Evolutionary conservation across 352 stramenopile genomes (phyloP), one percentile per base, ranked within the genome.

Genomic region (Phytophthora multivora): DNA sequence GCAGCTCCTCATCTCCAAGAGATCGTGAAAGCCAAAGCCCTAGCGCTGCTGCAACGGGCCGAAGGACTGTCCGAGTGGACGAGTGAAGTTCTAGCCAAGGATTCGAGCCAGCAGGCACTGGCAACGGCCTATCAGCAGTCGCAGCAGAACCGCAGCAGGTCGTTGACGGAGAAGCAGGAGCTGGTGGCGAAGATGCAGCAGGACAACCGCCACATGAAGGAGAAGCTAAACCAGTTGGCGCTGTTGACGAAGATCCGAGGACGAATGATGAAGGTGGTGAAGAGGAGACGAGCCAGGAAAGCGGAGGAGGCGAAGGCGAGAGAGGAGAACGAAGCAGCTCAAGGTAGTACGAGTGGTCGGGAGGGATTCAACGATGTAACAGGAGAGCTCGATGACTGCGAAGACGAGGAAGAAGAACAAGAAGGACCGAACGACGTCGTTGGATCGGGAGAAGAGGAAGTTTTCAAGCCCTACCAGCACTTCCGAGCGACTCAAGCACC

Each of bases 11-110:
- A 89, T 52, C 52, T 92, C n/a, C 83, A 93, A 59, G 81, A 81
- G n/a, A 88, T 91, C 54, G 69, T 94, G 1, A 88, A 89, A 49
- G 77, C 85, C 19, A 94, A 92, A 69, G 86, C 86, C n/a, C 69
- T 91, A 5, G 71, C 81, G 23, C 50, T 93, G 33, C 60, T 94
- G n/a, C 74, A 91, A 59, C 83, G 86, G 5, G 86, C 86, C 15
- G 86, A 94, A 43, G 79, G 73, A 0, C 55, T 94, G 10, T 79
- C 85, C 8, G 81, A 84, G 15, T 94, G 86, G 86, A 75, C 73
- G 1, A 73, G 51, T 6, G 62, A 79, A 5, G 67, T 90, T 8
- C 61, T 82, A 43, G 65, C 71, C 12, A 46, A 65, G 33, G 62
- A 71, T 46, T 66, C 62, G 11, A 69, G 63, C 66, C 60, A 74